A percentile compares a stretch with the other conserved stretches of the same genome.
These are phyloP conservation scores for Vigna radiata DNA, from an alignment of 306 rosid species.

Conservation along the genomic window DNA sequence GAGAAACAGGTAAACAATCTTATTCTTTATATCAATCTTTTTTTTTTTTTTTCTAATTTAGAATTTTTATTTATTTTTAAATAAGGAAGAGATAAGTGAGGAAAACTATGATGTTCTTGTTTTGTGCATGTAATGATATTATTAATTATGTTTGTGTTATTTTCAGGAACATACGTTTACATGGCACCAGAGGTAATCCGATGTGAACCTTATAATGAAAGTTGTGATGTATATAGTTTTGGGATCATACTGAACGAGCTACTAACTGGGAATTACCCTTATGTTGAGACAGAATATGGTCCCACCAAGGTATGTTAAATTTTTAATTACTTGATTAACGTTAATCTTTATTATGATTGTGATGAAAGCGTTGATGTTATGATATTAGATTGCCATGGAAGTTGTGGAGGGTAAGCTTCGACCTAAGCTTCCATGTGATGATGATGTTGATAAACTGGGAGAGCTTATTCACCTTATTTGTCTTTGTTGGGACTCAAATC, in stretches of 20 bases:
- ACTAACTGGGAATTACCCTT: conserved; percentile 59
- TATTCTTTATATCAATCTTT: no score
- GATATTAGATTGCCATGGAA: conserved; percentile 68
- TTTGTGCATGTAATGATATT: no score
- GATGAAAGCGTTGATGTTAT: not conserved
- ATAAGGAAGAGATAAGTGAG: no score
- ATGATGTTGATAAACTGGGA: conserved; percentile 35
- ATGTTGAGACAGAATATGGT: conserved; percentile 60
- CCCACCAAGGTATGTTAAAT: conserved; percentile 60
- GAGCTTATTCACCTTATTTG: conserved; percentile 54
- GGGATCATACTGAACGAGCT: conserved; percentile 72
- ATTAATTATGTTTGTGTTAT: not conserved
- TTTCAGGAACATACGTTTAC: conserved; percentile 67
- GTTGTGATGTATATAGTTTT: conserved; percentile 70
- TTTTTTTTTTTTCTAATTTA: no score
- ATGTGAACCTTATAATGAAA: conserved; percentile 72
- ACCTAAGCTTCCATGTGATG: conserved; percentile 54
- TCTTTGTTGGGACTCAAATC: conserved; percentile 59
- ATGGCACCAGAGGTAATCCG: conserved; percentile 72
- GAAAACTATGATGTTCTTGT: no score
- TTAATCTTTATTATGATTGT: not conserved
- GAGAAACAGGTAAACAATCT: conserved; percentile 54
- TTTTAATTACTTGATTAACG: not conserved
- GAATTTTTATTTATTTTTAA: no score
- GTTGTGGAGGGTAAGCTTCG: conserved; percentile 69